Evolutionary conservation across 2,329 filamentous ascomycete genomes (phyloP).

Genomic region (Alternaria conjuncta): DNA sequence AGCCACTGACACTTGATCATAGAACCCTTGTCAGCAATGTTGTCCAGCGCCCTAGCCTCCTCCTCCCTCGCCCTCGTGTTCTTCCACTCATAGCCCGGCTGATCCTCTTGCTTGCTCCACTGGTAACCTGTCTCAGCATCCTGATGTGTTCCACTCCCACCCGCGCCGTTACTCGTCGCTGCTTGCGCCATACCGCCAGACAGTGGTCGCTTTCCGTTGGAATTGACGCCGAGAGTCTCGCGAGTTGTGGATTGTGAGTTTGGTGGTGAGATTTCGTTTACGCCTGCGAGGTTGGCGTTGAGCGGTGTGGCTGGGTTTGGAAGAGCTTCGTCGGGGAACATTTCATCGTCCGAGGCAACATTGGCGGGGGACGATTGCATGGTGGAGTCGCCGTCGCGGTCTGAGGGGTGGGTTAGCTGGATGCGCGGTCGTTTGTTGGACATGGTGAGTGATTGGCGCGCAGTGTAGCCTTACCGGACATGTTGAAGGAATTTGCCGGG

Average conservation of each 20-base stretch:
- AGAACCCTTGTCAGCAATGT: slow-evolving; percentile 40
- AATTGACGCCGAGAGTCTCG: slow-evolving; percentile 40
- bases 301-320: slow-evolving; percentile 51
- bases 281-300: slow-evolving; percentile 31
- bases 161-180: slow-evolving; percentile 11
- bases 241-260: slow-evolving; percentile 54
- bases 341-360: slow-evolving; percentile 45
- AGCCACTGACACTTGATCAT: slow-evolving; percentile 43
- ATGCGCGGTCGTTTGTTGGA: slow-evolving; percentile 12
- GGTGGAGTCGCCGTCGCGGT: slow-evolving; percentile 62
- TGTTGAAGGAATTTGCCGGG: not conserved
- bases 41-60: slow-evolving; percentile 41
- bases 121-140: slow-evolving; percentile 44
- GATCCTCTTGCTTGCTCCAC: slow-evolving; percentile 46
- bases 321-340: slow-evolving; percentile 54
- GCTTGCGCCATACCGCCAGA: slow-evolving; percentile 21
- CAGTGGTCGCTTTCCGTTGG: slow-evolving; percentile 47
- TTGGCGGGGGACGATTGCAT: slow-evolving; percentile 58
- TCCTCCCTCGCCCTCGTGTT: slow-evolving; percentile 47
- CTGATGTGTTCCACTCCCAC: slow-evolving; percentile 14
- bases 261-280: slow-evolving; percentile 62
- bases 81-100: slow-evolving; percentile 49
- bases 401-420: slow-evolving; percentile 40
- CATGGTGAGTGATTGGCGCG: slow-evolving; percentile 11
- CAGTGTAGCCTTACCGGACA: slow-evolving; percentile 17